Evolutionary conservation across 2,329 filamentous ascomycete species (phyloP), one percentile per base, ranked within the genome.

Genomic region (Trichoderma sp.): DNA sequence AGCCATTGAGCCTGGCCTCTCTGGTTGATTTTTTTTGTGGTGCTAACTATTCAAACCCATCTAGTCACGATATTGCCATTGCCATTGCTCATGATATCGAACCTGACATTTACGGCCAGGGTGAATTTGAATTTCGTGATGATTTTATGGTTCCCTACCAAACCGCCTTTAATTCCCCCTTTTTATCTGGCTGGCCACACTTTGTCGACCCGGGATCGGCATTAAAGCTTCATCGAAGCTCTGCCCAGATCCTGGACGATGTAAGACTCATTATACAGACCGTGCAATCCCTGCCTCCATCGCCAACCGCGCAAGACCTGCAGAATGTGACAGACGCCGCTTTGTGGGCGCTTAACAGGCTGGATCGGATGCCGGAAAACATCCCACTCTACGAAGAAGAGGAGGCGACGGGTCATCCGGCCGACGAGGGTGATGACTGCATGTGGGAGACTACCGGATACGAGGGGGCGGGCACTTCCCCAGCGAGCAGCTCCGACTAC

Each of bases 191-290:
- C 5, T 81, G 83, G 72, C 81, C 81, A 2, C 78, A 81, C 0
- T 88, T 87, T 74, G 75, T 79, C 6, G 81, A 80, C 36, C 85
- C 81, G 23, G 80, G 79, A 30, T 80, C 81, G 12, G 79, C 81
- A 0, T 76, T 86, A 2, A 78, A 80, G n/a, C 77, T 88, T n/a
- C 84, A 86, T 65, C 78, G 80, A 1, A 78, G 80, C 65, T 85
- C 84, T 1, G 85, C 85, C 5, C 80, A 82, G 15, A 85, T 88
- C 66, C 82, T 88, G 3, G 86, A 88, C 68, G 83, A 86, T 63
- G 83, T 87, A 77, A 82, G 86, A 5, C 82, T 83, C 26, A 78
- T 88, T 1, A 79, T 87, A n/a, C 76, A 80, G 13, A 76, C 82
- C 3, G 82, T 87, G 0, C 73, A 85, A 6, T 76, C 79, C 1